Evolutionary conservation across 495 filamentous ascomycete genomes (phyloP).

Genomic region (Podospora fimiseda): DNA sequence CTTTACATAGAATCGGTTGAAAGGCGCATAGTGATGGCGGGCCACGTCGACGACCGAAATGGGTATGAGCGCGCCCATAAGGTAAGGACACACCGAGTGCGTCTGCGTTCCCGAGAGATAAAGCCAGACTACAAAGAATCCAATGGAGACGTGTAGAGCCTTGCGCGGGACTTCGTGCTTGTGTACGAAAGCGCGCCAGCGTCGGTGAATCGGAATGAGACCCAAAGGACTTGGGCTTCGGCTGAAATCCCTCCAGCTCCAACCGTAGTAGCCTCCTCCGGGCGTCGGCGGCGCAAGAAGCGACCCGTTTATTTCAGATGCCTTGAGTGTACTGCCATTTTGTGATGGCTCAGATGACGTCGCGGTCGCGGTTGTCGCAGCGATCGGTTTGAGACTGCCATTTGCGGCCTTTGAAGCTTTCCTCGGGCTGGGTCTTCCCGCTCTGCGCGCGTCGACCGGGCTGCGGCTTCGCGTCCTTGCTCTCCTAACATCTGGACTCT

Average conservation of each 20-base stretch:
- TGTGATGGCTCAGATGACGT: constrained; percentile 1
- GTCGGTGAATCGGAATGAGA: constrained; percentile 85
- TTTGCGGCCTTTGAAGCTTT: constrained; percentile 16
- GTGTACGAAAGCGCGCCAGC: constrained; percentile 67
- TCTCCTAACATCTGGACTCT: constrained; percentile 35
- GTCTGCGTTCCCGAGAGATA: constrained; percentile 73
- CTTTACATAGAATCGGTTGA: constrained; percentile 85
- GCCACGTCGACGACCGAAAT: constrained; percentile 76
- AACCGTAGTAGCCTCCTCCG: constrained; percentile 35
- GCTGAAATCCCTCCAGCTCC: constrained; percentile 74
- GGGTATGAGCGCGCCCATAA: constrained; percentile 79
- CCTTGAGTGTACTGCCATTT: not conserved
- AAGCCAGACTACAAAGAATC: constrained; percentile 79
- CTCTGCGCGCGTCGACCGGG: constrained; percentile 44
- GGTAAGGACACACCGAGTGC: constrained; percentile 67
- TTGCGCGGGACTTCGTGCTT: constrained; percentile 74
- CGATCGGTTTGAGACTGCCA: constrained; percentile 3
- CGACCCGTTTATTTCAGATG: constrained; percentile 51
- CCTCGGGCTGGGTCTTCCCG: constrained; percentile 39
- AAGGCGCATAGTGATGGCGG: constrained; percentile 67
- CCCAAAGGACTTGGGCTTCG: constrained; percentile 86
- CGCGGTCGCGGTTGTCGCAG: constrained; percentile 6
- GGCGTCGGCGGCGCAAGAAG: constrained; percentile 57
- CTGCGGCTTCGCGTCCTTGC: constrained; percentile 46
- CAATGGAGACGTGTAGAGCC: constrained; percentile 83